These are phyloP conservation scores for Cyclocybe cylindracea DNA, from an alignment of 768 basidiomycete species.

Conservation along the genomic window DNA sequence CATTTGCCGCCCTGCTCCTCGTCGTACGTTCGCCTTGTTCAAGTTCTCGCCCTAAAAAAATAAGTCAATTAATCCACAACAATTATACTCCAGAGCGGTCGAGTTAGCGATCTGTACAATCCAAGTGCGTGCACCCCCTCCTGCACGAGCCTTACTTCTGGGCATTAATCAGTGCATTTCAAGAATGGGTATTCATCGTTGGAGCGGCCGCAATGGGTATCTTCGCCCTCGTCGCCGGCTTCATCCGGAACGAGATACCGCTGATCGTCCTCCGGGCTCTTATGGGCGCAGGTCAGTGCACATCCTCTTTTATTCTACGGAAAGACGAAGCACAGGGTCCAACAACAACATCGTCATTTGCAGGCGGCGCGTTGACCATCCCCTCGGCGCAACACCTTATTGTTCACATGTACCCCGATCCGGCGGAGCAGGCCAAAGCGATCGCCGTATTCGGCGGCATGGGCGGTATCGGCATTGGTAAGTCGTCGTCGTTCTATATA, in stretches of 20 bases:
- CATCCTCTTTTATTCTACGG: not conserved
- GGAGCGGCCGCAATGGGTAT: conserved; percentile 44
- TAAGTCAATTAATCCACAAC: not conserved
- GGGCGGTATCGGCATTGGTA: conserved; percentile 48
- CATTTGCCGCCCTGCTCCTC: conserved; percentile 44
- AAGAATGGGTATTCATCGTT: conserved; percentile 40
- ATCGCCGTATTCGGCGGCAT: conserved; percentile 47
- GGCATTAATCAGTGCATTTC: not conserved
- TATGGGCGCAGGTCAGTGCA: conserved; percentile 42
- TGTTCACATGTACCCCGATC: conserved; percentile 50
- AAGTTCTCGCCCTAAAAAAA: not conserved
- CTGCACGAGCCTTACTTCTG: not conserved
- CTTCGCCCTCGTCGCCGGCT: conserved; percentile 47
- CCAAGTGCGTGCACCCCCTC: conserved; percentile 30
- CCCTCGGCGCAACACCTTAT: conserved; percentile 53
- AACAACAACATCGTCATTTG: not conserved
- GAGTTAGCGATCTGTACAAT: conserved; percentile 39
- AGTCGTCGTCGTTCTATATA: not conserved
- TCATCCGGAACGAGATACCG: conserved; percentile 43
- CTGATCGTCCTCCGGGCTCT: conserved; percentile 54
- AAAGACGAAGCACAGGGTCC: not conserved
- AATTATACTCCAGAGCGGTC: conserved; percentile 30
- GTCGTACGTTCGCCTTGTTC: conserved; percentile 21
- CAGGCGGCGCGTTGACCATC: conserved; percentile 50
- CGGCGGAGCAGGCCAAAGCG: conserved; percentile 45